Evolutionary conservation across 768 basidiomycete genomes (phyloP), one percentile per base, ranked within the genome.

Genomic region (Bullera alba): DNA sequence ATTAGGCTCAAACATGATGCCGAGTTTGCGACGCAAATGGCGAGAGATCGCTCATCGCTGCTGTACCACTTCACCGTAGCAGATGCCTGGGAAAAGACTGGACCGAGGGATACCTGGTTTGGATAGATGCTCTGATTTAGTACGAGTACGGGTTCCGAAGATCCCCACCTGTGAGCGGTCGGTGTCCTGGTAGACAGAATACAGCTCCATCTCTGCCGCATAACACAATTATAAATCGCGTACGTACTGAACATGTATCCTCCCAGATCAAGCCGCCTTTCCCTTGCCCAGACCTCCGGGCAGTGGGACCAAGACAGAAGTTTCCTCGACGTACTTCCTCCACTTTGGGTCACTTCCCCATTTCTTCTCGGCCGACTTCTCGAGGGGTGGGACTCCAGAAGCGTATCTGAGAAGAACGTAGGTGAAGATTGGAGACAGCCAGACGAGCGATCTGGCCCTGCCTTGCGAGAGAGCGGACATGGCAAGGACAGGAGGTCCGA

Each of bases 371-470:
- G 62, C 68, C 0, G 44, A 51, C 51, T 67, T 45, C 73, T 87
- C 85, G 16, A 86, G 77, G 2, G 79, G 79, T 1, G 85, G 85
- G n/a, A 86, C 79, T 16, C 84, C 84, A 5, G 83, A 83, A 4
- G 78, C 75, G 78, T 83, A 58, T 5, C 47, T 48, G 25, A 58
- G 60, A n/a, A 86, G 67, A 51, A 79, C 73, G 73, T 81, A 86
- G 1, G 81, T 82, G 58, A 84, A 77, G 10, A 83, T 41, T 0
- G 84, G 85, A 46, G 83, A 83, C 23, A 77, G 56, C 8, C 78
- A 78, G 4, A 80, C 79, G 4, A 80, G 47, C 34, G 56, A 58
- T 14, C 49, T 57, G 29, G 53, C 36, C 2, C 65, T 71, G 42
- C 79, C 61, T 1, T 58, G 37, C 12, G 75, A 76, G 30, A 83